Percentiles rank a stretch among this genome's conserved stretches.
Conservation (phyloP, 371 early-diverging fungal species). For the Circinella umbellata region DNA sequence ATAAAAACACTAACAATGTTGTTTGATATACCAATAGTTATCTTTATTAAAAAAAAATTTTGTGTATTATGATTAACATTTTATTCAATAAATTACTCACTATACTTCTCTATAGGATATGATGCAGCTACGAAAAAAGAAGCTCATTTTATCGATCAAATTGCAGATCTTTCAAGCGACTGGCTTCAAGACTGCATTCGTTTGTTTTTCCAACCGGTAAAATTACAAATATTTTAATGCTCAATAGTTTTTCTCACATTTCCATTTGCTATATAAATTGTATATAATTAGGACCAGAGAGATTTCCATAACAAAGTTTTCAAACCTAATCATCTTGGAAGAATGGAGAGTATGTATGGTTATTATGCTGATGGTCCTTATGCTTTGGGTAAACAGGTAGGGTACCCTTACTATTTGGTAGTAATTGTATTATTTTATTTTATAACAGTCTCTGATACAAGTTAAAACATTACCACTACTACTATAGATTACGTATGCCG, state of each 20-base stretch:
- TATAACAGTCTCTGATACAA: too few relatives aligned
- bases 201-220: slow-evolving; percentile 7
- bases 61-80: too few relatives aligned
- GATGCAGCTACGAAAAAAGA: background rate
- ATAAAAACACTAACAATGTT: background rate
- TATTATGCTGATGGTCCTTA: background rate
- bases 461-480: too few relatives aligned
- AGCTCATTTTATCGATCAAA: background rate
- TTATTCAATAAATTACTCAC: background rate
- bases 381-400: background rate
- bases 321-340: background rate
- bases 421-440: too few relatives aligned
- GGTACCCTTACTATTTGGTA: too few relatives aligned
- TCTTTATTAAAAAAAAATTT: too few relatives aligned
- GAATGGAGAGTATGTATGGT: background rate
- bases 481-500: slow-evolving; percentile 1
- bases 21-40: too few relatives aligned
- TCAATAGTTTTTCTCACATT: background rate
- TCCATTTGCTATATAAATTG: background rate
- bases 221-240: background rate
- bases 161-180: background rate
- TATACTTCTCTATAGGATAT: background rate
- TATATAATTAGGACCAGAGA: background rate
- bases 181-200: background rate
- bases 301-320: background rate